Evolutionary conservation across 306 rosid genomes (phyloP).

Genomic region (Dicorynia guianensis): DNA sequence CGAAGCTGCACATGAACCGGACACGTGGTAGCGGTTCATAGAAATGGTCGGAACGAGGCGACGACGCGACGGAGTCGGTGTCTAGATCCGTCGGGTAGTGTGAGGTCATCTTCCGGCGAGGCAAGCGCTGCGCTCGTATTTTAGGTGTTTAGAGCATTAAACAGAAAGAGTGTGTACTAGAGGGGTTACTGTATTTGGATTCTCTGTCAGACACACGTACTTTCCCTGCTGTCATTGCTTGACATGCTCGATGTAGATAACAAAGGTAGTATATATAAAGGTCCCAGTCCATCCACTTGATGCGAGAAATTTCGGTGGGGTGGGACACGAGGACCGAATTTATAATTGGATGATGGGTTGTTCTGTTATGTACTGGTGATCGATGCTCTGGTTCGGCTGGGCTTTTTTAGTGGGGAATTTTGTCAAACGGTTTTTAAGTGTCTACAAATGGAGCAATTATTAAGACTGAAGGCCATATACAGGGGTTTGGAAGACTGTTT

Average conservation of each 20-base stretch:
- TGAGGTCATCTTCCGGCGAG: constrained; percentile 58
- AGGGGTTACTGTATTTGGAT: background rate
- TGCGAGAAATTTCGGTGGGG: background rate
- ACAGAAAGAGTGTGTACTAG: too few relatives aligned
- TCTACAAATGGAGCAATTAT: background rate
- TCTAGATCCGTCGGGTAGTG: constrained; percentile 60
- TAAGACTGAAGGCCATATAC: background rate
- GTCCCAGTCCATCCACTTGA: constrained; percentile 13
- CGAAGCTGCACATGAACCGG: constrained; percentile 98
- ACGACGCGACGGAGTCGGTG: constrained; percentile 72
- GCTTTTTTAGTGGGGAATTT: background rate
- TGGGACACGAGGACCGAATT: background rate
- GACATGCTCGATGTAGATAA: background rate
- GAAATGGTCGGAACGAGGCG: constrained; percentile 76
- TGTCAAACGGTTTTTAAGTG: background rate
- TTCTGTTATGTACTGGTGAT: background rate
- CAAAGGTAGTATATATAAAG: too few relatives aligned
- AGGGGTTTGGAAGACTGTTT: background rate
- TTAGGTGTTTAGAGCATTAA: too few relatives aligned
- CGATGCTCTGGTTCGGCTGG: too few relatives aligned
- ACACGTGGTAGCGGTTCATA: constrained; percentile 59
- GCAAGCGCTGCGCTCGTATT: too few relatives aligned
- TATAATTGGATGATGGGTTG: background rate
- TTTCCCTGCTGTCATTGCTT: constrained; percentile 25
- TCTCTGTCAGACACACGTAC: constrained; percentile 27